Base-by-base conservation (phyloP, 208 protist genomes). In the Crithidia brevicula region DNA sequence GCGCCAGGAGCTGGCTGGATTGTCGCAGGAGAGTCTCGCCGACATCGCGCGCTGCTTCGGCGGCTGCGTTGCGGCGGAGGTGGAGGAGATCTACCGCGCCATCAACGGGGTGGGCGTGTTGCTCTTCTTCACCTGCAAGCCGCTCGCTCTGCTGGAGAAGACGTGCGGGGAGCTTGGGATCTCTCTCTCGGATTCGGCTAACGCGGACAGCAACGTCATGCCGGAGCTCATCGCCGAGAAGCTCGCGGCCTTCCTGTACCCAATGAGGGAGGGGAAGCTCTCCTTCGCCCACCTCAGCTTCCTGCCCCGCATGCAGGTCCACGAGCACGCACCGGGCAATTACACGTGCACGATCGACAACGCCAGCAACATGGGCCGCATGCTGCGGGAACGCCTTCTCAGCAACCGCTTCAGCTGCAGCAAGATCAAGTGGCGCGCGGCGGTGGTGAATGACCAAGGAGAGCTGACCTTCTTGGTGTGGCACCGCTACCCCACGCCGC, bases 391-490 rank as follows among this genome's bases (percentile, higher is more conserved):
- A 58, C 77, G 81, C 18, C 63, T 88, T 27, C 50, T 86, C 61
- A 91, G 86, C 69, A 95, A 95, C 69, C 83, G 84, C 22, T 95
- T 95, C 70, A 89, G 72, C 62, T 92, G 81, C 73, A 85, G 74
- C 60, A 90, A 91, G 72, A 84, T 95, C 30, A 83, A 77, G 66
- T 92, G 85, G 81, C 82, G 86, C 36, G 85, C 83, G 8, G 38
- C 84, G 23, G 50, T 92, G 20, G 46, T 64, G 31, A 79, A 67
- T 42, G 77, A 86, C 33, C 53, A 75, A 54, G 66, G 74, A 25
- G 62, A 77, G 16, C 49, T 92, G 25, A 83, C 67, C 51, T 79
- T 95, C 40, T 67, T 67, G 4, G 59, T 95, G 38, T 92, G 83
- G 84, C 89, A 95, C 76, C 86, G 86, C 61, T 66, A 87, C 73